Conservation (phyloP, 2,329 filamentous ascomycete species). For the Endoconidiophora polonica region DNA sequence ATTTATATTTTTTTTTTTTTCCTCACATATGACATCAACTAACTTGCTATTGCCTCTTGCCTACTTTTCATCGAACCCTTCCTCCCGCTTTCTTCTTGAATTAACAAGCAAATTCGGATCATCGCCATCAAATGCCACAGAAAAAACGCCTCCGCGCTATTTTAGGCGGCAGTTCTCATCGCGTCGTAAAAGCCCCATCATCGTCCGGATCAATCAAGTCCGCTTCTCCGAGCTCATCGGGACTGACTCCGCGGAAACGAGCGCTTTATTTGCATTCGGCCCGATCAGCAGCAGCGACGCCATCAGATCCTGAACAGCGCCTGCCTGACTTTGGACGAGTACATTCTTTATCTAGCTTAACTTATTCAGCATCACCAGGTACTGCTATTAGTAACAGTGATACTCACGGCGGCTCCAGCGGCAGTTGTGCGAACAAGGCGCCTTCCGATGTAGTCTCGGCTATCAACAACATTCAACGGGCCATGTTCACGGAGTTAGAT, state of each 20-base stretch:
- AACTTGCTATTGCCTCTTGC: too few relatives aligned
- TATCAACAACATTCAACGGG: conserved; percentile 41
- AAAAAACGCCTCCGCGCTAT: conserved; percentile 23
- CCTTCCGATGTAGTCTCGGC: conserved; percentile 30
- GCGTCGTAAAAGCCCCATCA: neutral
- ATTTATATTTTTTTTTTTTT: neutral
- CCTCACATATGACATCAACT: neutral
- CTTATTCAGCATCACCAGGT: neutral
- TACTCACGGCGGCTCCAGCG: too few relatives aligned
- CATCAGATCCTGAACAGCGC: neutral
- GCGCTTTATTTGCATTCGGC: neutral
- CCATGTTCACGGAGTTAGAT: conserved; percentile 41
- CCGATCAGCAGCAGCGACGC: neutral
- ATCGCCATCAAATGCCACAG: conserved; percentile 15
- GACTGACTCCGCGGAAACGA: neutral
- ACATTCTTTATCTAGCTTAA: neutral
- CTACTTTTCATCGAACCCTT: too few relatives aligned
- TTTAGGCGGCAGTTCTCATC: conserved; percentile 17
- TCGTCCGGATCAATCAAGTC: conserved; percentile 20
- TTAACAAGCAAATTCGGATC: neutral
- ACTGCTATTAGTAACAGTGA: neutral
- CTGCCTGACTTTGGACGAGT: neutral
- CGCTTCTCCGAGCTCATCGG: neutral
- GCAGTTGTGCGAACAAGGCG: too few relatives aligned
- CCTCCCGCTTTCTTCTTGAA: neutral